These are phyloP conservation scores for Pseudomassariella vexata DNA, from an alignment of 2,329 filamentous ascomycete genomes.

Conservation along the genomic window DNA sequence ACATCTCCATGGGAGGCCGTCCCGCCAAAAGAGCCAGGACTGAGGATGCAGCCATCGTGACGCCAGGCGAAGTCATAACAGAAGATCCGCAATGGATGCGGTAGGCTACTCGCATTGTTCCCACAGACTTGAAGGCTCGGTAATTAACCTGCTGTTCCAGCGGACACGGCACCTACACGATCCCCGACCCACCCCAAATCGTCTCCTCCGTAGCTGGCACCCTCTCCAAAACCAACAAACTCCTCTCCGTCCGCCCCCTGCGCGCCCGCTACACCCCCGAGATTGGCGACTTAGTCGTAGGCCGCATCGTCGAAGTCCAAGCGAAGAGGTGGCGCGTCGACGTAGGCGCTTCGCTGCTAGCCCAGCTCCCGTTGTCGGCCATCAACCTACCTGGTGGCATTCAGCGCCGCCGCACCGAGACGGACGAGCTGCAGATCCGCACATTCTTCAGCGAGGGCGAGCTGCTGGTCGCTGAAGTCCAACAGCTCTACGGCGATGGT, in stretches of 20 bases:
- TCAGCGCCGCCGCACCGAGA: conserved; percentile 82
- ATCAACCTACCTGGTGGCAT: conserved; percentile 96
- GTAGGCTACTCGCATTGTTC: conserved; percentile 28
- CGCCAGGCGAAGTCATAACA: conserved; percentile 83
- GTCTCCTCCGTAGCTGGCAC: conserved; percentile 87
- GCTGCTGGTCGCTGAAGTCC: conserved; percentile 89
- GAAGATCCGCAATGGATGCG: conserved; percentile 96
- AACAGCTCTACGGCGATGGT: conserved; percentile 80
- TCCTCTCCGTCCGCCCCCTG: conserved; percentile 84
- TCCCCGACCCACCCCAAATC: conserved; percentile 60
- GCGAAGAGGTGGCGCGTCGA: conserved; percentile 91
- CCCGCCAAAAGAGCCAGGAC: conserved; percentile 32
- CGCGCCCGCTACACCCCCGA: conserved; percentile 92
- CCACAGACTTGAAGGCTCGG: background rate
- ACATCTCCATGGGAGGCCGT: conserved; percentile 34
- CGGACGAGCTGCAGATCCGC: conserved; percentile 94
- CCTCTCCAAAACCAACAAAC: conserved; percentile 90
- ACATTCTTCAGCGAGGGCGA: conserved; percentile 97
- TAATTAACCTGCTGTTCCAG: conserved; percentile 33
- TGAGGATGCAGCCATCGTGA: conserved; percentile 58
- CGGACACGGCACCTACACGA: conserved; percentile 87
- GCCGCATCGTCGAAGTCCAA: conserved; percentile 92
- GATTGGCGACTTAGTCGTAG: conserved; percentile 92
- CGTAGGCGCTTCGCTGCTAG: conserved; percentile 80
- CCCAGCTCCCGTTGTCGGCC: conserved; percentile 74